A percentile compares a stretch with the other conserved stretches of the same genome.
These are phyloP conservation scores for Lipomyces anomalus DNA, from an alignment of 805 yeast genomes.

Conservation along the genomic window DNA sequence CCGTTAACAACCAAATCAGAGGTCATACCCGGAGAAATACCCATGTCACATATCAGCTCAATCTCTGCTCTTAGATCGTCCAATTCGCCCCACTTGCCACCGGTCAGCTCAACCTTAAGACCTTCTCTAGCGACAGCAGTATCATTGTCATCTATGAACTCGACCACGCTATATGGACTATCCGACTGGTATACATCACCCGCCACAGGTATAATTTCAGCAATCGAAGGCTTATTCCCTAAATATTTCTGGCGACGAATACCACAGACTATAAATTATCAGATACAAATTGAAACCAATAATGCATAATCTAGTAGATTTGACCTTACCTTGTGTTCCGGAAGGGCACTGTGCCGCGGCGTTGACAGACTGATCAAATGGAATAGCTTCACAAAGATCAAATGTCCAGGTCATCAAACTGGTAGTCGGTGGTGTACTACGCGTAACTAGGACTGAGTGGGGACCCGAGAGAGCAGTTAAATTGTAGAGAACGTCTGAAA, in stretches of 20 bases:
- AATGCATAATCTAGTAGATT: neutral
- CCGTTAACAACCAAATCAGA: slow-evolving; percentile 23
- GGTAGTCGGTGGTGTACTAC: slow-evolving; percentile 74
- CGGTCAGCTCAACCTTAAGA: slow-evolving; percentile 41
- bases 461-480: slow-evolving; percentile 47
- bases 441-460: slow-evolving; percentile 38
- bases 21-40: slow-evolving; percentile 18
- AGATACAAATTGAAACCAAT: neutral
- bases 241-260: slow-evolving; percentile 51
- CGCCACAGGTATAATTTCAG: slow-evolving; percentile 55
- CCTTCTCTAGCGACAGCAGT: slow-evolving; percentile 25
- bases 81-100: slow-evolving; percentile 67
- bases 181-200: slow-evolving; percentile 30
- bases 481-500: slow-evolving; percentile 33
- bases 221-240: slow-evolving; percentile 40
- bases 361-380: slow-evolving; percentile 30
- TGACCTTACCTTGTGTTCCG: slow-evolving; percentile 46
- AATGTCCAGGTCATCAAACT: slow-evolving; percentile 61
- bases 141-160: neutral
- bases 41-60: slow-evolving; percentile 30
- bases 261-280: slow-evolving; percentile 55
- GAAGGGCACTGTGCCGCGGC: slow-evolving; percentile 52
- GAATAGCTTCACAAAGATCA: slow-evolving; percentile 59
- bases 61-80: slow-evolving; percentile 34
- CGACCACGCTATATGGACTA: slow-evolving; percentile 1